These are phyloP conservation scores for Mantamonas sphyraenae DNA, from an alignment of 78 protist species.

Conservation along the genomic window DNA sequence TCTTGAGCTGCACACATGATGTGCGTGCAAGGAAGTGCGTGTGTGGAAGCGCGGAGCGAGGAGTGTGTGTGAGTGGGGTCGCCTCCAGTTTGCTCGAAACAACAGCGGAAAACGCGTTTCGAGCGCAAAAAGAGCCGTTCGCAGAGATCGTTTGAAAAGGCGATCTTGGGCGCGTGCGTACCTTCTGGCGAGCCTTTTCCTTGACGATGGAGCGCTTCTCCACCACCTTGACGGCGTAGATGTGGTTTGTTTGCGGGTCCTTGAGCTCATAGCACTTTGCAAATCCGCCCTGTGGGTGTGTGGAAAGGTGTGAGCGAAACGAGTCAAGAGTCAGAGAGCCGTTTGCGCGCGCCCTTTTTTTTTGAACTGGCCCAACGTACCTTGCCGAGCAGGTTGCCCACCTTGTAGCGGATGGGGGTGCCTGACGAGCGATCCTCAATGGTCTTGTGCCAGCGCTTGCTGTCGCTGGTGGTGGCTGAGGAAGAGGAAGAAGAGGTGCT, in stretches of 20 bases:
- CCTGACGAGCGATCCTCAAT: too few relatives aligned
- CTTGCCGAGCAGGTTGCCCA: not conserved
- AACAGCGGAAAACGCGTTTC: not conserved
- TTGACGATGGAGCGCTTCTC: slow-evolving; percentile 62
- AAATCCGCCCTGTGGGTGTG: slow-evolving; percentile 84
- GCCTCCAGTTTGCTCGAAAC: too few relatives aligned
- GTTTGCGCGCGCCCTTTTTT: too few relatives aligned
- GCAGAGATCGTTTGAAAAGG: not conserved
- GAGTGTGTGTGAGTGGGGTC: too few relatives aligned
- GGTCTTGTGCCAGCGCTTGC: too few relatives aligned
- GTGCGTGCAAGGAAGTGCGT: not conserved
- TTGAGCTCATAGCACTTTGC: slow-evolving; percentile 76
- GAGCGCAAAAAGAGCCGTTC: not conserved
- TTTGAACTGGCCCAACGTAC: too few relatives aligned
- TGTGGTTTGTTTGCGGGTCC: slow-evolving; percentile 41
- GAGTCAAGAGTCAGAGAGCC: too few relatives aligned
- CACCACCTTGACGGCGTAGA: slow-evolving; percentile 81
- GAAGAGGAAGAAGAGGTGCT: too few relatives aligned
- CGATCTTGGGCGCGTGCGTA: not conserved
- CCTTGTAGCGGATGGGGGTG: too few relatives aligned
- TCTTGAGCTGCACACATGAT: slow-evolving; percentile 33
- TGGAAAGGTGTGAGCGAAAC: too few relatives aligned
- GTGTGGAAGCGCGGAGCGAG: not conserved
- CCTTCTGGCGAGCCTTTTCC: slow-evolving; percentile 62
- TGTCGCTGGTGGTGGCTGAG: too few relatives aligned